Percentiles rank a stretch among this genome's conserved stretches.
phyloP scores from a whole-genome alignment of 768 basidiomycete species.

The Xanthoconium stramineum region DNA sequence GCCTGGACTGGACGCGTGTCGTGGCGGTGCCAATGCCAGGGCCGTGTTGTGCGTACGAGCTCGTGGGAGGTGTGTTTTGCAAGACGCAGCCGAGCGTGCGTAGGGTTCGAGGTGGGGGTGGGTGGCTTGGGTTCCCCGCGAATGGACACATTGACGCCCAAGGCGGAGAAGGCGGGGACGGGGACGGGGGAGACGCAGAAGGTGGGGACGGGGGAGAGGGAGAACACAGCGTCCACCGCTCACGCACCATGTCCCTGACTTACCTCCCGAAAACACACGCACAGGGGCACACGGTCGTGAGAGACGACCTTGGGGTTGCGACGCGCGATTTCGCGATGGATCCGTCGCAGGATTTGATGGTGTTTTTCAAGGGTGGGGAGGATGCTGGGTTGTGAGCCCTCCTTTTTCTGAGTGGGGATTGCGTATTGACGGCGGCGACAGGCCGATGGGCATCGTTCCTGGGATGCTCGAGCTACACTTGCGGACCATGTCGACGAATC shows the following conservation, averaged over 20 bases:
- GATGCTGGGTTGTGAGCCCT: slow-evolving; percentile 12
- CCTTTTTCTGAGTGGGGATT: background rate
- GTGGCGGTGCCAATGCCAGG: slow-evolving; percentile 32
- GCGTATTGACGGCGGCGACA: background rate
- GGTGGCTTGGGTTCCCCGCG: background rate
- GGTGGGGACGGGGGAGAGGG: background rate
- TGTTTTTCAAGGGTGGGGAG: slow-evolving; percentile 35
- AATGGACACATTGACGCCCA: no score
- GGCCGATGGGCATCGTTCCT: slow-evolving; percentile 6
- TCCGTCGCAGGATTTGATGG: slow-evolving; percentile 58
- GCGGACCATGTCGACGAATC: slow-evolving; percentile 42
- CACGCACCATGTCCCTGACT: slow-evolving; percentile 22
- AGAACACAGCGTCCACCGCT: slow-evolving; percentile 5
- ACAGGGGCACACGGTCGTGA: slow-evolving; percentile 15
- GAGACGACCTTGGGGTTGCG: slow-evolving; percentile 37
- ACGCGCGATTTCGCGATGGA: slow-evolving; percentile 63
- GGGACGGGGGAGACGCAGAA: background rate
- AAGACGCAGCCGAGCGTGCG: slow-evolving; percentile 30
- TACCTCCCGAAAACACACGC: slow-evolving; percentile 17
- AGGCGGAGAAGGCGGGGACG: background rate
- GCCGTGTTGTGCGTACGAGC: slow-evolving; percentile 51
- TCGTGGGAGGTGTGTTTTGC: slow-evolving; percentile 58
- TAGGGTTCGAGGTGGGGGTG: background rate
- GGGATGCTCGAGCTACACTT: slow-evolving; percentile 38
- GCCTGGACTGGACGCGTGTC: slow-evolving; percentile 26